Evolutionary conservation across 1,139 yeast genomes (phyloP).

Genomic region (Scheffersomyces stambukii): DNA sequence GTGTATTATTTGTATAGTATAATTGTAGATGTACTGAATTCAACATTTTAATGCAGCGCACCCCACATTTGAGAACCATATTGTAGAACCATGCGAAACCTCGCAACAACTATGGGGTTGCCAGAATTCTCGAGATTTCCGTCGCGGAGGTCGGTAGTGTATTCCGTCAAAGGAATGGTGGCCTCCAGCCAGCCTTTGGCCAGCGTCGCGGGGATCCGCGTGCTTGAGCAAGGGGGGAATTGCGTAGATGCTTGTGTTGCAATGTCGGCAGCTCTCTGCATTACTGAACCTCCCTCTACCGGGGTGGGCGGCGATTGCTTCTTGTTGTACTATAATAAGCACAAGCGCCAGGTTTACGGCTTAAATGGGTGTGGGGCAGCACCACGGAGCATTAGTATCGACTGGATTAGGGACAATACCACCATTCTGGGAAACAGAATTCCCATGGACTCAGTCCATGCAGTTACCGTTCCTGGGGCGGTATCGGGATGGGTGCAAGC

Average conservation of each 20-base stretch:
- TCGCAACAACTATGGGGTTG: constrained; percentile 1
- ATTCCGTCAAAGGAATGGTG: constrained; percentile 69
- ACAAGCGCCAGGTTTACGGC: constrained; percentile 44
- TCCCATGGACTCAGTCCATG: constrained; percentile 45
- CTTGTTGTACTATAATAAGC: constrained; percentile 45
- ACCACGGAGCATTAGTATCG: constrained; percentile 46
- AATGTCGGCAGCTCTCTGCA: constrained; percentile 65
- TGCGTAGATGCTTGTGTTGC: constrained; percentile 80
- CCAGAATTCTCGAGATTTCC: constrained; percentile 24
- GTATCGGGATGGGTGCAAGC: constrained; percentile 75
- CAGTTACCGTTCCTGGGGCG: constrained; percentile 74
- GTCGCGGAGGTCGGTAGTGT: constrained; percentile 72
- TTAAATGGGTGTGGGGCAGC: constrained; percentile 74
- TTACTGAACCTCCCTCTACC: constrained; percentile 71
- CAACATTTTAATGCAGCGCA: too few relatives aligned
- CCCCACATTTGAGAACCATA: too few relatives aligned
- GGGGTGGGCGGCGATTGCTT: constrained; percentile 83
- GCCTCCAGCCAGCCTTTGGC: constrained; percentile 75
- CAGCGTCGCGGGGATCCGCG: constrained; percentile 63
- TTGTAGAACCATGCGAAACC: constrained; percentile 1
- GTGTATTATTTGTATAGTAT: too few relatives aligned
- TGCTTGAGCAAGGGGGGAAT: constrained; percentile 68
- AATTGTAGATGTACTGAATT: too few relatives aligned
- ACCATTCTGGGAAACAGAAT: constrained; percentile 37
- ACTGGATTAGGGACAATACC: constrained; percentile 32